Evolutionary conservation across 2,329 filamentous ascomycete genomes (phyloP).

Genomic region (Pseudocercospora fijiensis): DNA sequence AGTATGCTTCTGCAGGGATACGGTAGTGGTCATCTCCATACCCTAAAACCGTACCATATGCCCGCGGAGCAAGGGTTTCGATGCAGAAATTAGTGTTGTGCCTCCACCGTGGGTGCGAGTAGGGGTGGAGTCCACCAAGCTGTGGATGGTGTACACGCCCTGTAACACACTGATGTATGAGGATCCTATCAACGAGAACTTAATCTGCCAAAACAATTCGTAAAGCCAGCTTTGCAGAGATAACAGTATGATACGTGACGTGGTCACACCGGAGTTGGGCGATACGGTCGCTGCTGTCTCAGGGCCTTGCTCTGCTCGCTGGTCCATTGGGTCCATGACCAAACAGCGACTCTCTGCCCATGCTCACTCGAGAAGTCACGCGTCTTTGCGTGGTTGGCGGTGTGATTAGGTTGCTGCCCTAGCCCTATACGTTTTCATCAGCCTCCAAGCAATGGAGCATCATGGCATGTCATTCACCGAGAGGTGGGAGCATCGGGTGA

Average conservation of each 20-base stretch:
- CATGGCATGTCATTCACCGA: not conserved
- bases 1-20: conserved; percentile 1
- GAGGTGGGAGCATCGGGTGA: not conserved
- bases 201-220: not conserved
- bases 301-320: not conserved
- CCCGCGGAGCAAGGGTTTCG: not conserved
- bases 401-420: not conserved
- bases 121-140: no score
- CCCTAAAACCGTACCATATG: not conserved
- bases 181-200: no score
- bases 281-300: not conserved
- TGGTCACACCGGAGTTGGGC: not conserved
- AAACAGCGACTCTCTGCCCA: not conserved
- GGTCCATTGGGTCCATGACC: not conserved
- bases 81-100: not conserved
- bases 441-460: not conserved
- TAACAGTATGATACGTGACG: not conserved
- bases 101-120: no score
- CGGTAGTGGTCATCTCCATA: conserved; percentile 7
- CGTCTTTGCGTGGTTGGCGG: not conserved
- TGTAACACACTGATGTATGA: no score
- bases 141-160: no score
- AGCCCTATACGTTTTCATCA: not conserved
- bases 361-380: not conserved
- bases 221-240: not conserved